Conservation (phyloP, 2,329 filamentous ascomycete genomes). For the Teratosphaeria viscida region DNA sequence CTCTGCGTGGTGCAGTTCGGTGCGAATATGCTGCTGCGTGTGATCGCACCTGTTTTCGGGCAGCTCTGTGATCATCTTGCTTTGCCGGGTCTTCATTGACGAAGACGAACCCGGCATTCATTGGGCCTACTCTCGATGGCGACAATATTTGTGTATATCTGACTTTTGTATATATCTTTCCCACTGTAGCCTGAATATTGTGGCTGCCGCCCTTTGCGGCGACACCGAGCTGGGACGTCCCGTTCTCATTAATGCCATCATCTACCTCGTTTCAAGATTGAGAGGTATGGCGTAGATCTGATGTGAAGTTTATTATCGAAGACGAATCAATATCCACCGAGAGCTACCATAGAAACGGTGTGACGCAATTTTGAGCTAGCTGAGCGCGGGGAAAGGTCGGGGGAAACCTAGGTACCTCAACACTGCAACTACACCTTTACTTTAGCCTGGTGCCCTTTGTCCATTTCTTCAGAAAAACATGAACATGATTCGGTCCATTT, state of each 20-base stretch:
- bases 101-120: slow-evolving; percentile 4
- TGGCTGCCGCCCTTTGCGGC: neutral
- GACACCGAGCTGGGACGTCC: neutral
- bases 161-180: neutral
- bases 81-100: slow-evolving; percentile 7
- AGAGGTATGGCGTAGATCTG: neutral
- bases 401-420: neutral
- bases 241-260: neutral
- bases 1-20: slow-evolving; percentile 7
- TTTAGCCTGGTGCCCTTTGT: neutral
- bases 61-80: slow-evolving; percentile 6
- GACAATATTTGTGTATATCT: neutral
- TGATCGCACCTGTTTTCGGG: slow-evolving; percentile 10
- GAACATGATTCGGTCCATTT: no score
- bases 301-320: neutral
- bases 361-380: neutral
- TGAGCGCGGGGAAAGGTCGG: neutral
- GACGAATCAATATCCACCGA: neutral
- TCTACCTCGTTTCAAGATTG: neutral
- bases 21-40: slow-evolving; percentile 12
- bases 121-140: neutral
- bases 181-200: neutral
- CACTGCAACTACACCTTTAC: neutral
- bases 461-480: neutral
- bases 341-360: neutral